Conservation (phyloP, 495 filamentous ascomycete species). For the Cladorrhinum samala region DNA sequence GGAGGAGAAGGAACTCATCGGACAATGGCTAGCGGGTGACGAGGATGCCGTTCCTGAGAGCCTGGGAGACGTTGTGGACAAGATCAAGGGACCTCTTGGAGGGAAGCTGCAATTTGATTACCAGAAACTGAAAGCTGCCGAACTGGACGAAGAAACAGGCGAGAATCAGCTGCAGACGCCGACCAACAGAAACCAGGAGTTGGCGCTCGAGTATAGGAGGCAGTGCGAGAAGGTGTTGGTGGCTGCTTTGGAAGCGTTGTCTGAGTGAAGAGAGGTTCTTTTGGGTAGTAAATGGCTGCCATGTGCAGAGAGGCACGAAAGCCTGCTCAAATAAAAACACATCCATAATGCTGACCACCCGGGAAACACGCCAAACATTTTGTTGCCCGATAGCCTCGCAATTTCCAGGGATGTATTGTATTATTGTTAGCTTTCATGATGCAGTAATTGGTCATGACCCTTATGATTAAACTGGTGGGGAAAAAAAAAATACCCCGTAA, state of each 20-base stretch:
- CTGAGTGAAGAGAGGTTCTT: background rate
- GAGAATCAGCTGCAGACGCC: constrained; percentile 17
- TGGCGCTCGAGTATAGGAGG: constrained; percentile 35
- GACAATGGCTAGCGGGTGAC: background rate
- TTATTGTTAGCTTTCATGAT: no score
- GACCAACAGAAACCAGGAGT: constrained; percentile 32
- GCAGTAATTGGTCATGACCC: no score
- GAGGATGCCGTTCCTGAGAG: background rate
- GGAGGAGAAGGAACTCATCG: constrained; percentile 8
- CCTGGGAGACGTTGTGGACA: constrained; percentile 13
- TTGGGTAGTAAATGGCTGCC: no score
- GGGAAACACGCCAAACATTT: no score
- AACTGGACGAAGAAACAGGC: constrained; percentile 24
- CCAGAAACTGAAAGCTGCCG: constrained; percentile 25
- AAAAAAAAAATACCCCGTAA: no score
- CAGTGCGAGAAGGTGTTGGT: constrained; percentile 36
- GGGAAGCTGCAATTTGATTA: constrained; percentile 27
- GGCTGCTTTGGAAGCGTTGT: constrained; percentile 11
- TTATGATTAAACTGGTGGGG: no score
- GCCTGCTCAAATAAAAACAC: no score
- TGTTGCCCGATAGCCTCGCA: no score
- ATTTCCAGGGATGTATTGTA: no score
- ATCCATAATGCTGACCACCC: no score
- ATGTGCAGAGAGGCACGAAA: no score
- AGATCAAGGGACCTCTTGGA: constrained; percentile 17